phyloP scores from a whole-genome alignment of 768 basidiomycete genomes.

The Boletus subparvulus region DNA sequence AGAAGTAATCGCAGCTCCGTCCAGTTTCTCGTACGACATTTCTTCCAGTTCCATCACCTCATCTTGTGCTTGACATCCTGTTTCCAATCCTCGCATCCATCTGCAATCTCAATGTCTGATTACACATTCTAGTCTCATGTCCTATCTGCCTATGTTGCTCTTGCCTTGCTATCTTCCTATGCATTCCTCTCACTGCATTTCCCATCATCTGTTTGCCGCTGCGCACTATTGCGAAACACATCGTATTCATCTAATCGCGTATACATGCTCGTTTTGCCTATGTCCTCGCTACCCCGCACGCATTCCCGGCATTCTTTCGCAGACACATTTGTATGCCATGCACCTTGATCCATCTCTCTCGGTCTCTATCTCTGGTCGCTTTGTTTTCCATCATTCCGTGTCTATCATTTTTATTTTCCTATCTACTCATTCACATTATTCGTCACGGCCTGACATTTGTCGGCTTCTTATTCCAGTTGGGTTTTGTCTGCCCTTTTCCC shows the following conservation, averaged over 20 bases:
- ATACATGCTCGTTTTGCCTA: constrained; percentile 37
- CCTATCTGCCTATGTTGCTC: constrained; percentile 35
- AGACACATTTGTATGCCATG: constrained; percentile 30
- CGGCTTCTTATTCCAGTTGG: constrained; percentile 29
- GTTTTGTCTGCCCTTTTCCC: constrained; percentile 4
- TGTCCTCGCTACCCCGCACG: constrained; percentile 19
- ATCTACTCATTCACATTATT: constrained; percentile 34
- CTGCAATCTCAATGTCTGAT: constrained; percentile 40
- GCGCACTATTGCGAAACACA: constrained; percentile 37
- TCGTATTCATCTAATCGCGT: constrained; percentile 34
- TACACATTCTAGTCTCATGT: constrained; percentile 39
- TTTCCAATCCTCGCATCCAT: constrained; percentile 35
- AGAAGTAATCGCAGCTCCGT: constrained; percentile 26
- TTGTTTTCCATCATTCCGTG: constrained; percentile 22
- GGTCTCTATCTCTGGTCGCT: constrained; percentile 17
- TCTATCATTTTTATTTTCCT: constrained; percentile 29
- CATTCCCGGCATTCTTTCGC: constrained; percentile 21
- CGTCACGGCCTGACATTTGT: constrained; percentile 22
- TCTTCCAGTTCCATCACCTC: constrained; percentile 22
- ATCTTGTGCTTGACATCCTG: constrained; percentile 38
- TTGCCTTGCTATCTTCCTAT: constrained; percentile 39
- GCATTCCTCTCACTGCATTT: constrained; percentile 29
- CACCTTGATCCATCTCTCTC: constrained; percentile 1
- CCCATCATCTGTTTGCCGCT: constrained; percentile 25
- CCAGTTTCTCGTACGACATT: constrained; percentile 24